Evolutionary conservation across 2,329 filamentous ascomycete genomes (phyloP).

Genomic region (Xylaria sp.): DNA sequence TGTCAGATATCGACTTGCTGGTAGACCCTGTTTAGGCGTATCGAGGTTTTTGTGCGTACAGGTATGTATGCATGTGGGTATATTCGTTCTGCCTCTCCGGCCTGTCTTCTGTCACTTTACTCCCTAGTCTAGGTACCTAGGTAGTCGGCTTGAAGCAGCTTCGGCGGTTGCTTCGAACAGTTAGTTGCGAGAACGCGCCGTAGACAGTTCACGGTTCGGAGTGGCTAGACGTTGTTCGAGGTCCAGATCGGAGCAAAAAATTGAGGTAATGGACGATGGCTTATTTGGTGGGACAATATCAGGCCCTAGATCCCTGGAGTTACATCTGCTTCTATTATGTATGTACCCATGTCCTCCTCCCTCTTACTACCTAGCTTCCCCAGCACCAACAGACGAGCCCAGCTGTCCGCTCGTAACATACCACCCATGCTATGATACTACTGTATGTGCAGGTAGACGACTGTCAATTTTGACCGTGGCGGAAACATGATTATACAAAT

Average conservation of each 20-base stretch:
- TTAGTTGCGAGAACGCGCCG: not conserved
- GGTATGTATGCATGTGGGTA: not conserved
- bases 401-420: not conserved
- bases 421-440: not conserved
- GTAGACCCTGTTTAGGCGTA: not conserved
- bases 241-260: not conserved
- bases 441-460: not conserved
- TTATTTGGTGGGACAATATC: conserved; percentile 26
- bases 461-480: not conserved
- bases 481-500: conserved; percentile 17
- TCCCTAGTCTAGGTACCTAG: too few species aligned
- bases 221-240: not conserved
- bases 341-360: conserved; percentile 11
- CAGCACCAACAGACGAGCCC: not conserved
- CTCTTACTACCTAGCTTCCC: conserved; percentile 9
- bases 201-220: not conserved
- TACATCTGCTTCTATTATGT: not conserved
- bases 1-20: conserved; percentile 21
- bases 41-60: not conserved
- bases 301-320: conserved; percentile 7
- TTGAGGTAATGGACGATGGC: not conserved
- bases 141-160: not conserved
- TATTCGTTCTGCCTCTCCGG: not conserved
- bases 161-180: not conserved
- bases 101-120: not conserved